Base-by-base conservation (phyloP, 129 eudicot genomes). In the sunflower (Helianthus annuus) region DNA sequence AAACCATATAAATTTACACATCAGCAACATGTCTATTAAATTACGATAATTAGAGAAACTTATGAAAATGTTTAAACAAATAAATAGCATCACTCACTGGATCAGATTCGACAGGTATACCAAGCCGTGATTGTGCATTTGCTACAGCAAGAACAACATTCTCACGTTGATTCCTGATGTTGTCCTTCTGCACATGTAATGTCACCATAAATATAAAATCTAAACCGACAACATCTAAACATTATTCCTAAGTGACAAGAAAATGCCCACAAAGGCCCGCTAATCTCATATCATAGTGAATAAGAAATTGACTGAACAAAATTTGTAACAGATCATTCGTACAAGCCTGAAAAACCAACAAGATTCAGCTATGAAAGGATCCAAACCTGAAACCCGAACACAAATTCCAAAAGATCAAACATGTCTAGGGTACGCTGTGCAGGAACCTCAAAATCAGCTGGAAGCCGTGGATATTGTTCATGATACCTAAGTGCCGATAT, bases 341-440 rank as follows among this genome's bases (percentile, higher is more conserved):
- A 53, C 51, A 69, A 63, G 13, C 29, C 45, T 53, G 64, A 44
- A 55, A 32, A 53, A n/a, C 39, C 76, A 71, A 72, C 55, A 66
- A 72, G 15, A 40, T 49, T 51, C 8, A 15, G 19, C 60, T 38
- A 77, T 57, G 27, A 56, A 67, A 58, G 71, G 69, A 69, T 42
- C 52, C 79, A 62, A 72, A 95, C 99, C 99, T 95, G 99, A 81
- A 95, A 95, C 56, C 99, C 99, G 66, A 95, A 95, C 69, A 95
- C 96, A 66, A 79, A 90, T 77, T 95, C 94, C 82, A 95, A 76
- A 67, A 95, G 96, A 83, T 95, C 99, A 80, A 95, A 95, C 91
- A 95, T 95, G 79, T 95, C 99, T 73, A 79, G 29, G 62, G 78
- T 85, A 70, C 97, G 89, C 52, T 72, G 82, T 74, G 85, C 91